A percentile compares a stretch with the other conserved stretches of the same genome.
phyloP scores from a whole-genome alignment of 169 alveolate species.

The Eimeria nieschulzi region DNA sequence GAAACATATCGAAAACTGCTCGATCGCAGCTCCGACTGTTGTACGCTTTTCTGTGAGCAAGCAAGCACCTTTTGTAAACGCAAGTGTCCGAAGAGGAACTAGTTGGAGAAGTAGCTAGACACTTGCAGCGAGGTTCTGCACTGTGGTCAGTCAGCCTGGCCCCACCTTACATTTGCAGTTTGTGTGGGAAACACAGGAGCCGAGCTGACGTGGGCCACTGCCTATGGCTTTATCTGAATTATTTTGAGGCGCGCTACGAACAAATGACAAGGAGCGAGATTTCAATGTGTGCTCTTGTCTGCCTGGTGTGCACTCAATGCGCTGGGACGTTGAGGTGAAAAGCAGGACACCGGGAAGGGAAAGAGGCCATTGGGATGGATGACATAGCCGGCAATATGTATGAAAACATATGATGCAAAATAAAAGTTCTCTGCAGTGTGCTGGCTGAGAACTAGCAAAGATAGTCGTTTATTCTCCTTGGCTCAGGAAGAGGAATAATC shows the following conservation, averaged over 20 bases:
- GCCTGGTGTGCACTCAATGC: slow-evolving; percentile 70
- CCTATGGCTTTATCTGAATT: slow-evolving; percentile 74
- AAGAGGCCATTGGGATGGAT: too few species aligned
- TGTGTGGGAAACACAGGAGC: slow-evolving; percentile 29
- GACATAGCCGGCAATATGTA: too few species aligned
- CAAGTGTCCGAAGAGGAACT: background rate
- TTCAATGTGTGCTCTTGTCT: slow-evolving; percentile 70
- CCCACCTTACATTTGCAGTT: background rate
- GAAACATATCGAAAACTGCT: slow-evolving; percentile 64
- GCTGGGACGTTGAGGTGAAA: slow-evolving; percentile 22
- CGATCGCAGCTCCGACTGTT: slow-evolving; percentile 70
- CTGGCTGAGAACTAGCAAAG: background rate
- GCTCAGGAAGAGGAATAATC: slow-evolving; percentile 46
- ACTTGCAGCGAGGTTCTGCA: too few species aligned
- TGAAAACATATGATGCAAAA: too few species aligned
- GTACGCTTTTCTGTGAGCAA: slow-evolving; percentile 66
- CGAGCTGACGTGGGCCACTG: slow-evolving; percentile 74
- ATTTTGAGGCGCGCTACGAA: slow-evolving; percentile 47
- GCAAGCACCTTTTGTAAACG: background rate
- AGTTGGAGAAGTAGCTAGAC: too few species aligned
- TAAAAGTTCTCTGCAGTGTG: background rate
- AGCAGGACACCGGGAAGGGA: background rate
- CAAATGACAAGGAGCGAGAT: slow-evolving; percentile 69
- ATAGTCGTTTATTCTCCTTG: background rate
- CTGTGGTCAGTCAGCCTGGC: too few species aligned